Conservation (phyloP, 2,329 filamentous ascomycete species). For the Monilinia fructigena region DNA sequence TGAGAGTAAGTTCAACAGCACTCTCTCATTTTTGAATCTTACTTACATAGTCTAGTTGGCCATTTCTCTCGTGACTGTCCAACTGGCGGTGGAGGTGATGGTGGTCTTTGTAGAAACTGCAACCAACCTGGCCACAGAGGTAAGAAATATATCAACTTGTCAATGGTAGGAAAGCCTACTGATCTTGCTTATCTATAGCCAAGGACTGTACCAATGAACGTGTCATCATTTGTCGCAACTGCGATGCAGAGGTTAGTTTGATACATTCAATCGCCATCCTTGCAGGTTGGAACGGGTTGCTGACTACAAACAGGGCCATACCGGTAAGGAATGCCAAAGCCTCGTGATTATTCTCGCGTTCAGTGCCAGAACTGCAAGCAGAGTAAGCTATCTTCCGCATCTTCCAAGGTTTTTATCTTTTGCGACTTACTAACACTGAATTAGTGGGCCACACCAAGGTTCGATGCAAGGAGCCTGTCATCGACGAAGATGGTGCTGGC, state of each 20-base stretch:
- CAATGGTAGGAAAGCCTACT: not conserved
- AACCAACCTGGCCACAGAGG: constrained; percentile 58
- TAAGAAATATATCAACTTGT: not conserved
- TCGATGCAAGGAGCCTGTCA: constrained; percentile 43
- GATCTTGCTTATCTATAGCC: constrained; percentile 26
- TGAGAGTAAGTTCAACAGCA: constrained; percentile 33
- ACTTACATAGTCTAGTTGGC: constrained; percentile 47
- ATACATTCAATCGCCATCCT: not conserved
- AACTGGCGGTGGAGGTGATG: constrained; percentile 54
- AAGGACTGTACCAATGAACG: constrained; percentile 49
- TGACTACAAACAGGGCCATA: constrained; percentile 48
- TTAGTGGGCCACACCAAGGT: constrained; percentile 44
- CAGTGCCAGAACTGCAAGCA: constrained; percentile 58
- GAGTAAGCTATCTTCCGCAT: constrained; percentile 36
- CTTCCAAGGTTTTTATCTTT: not conserved
- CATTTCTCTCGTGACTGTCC: constrained; percentile 66
- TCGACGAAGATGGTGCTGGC: constrained; percentile 31
- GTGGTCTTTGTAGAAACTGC: constrained; percentile 61
- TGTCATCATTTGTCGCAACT: constrained; percentile 51
- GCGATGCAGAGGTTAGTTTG: constrained; percentile 49
- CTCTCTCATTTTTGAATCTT: not conserved
- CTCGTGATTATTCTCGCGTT: constrained; percentile 52
- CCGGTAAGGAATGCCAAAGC: constrained; percentile 58
- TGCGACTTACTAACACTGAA: constrained; percentile 5
- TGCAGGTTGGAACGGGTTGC: not conserved